Conservation (phyloP, 2,329 filamentous ascomycete species). For the Pseudogymnoascus verrucosus region DNA sequence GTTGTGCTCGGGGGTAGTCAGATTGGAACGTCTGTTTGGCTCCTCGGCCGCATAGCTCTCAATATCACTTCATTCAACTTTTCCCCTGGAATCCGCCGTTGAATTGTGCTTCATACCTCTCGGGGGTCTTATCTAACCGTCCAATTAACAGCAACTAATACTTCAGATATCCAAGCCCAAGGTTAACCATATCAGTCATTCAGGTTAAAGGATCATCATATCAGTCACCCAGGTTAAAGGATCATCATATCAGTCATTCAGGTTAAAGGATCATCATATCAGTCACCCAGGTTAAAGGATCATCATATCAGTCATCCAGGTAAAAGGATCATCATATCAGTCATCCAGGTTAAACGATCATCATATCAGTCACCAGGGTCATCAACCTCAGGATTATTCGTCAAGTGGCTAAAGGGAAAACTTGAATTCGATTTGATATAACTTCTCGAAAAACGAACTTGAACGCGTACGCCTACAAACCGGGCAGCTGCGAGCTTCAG, state of each 20-base stretch:
- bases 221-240: not conserved
- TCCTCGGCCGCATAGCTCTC: slow-evolving; percentile 8
- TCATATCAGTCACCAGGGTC: not conserved
- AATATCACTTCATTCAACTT: slow-evolving; percentile 10
- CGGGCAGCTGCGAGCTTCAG: slow-evolving; percentile 13
- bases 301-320: not conserved
- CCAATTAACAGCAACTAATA: not conserved
- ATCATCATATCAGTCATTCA: not conserved
- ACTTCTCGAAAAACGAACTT: slow-evolving; percentile 12
- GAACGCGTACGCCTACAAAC: slow-evolving; percentile 16
- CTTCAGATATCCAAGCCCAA: not conserved
- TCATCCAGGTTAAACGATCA: not conserved
- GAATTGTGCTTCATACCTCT: not conserved
- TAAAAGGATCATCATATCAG: not conserved
- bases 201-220: not conserved
- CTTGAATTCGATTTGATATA: slow-evolving; percentile 9
- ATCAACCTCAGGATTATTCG: not conserved
- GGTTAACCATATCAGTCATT: not conserved
- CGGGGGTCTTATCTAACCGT: not conserved
- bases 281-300: not conserved
- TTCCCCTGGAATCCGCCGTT: not conserved
- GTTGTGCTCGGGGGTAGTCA: slow-evolving; percentile 6
- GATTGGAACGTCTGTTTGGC: slow-evolving; percentile 8
- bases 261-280: not conserved
- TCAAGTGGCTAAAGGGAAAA: not conserved